phyloP scores from a whole-genome alignment of 805 yeast genomes.

The Lachancea mirantina region DNA sequence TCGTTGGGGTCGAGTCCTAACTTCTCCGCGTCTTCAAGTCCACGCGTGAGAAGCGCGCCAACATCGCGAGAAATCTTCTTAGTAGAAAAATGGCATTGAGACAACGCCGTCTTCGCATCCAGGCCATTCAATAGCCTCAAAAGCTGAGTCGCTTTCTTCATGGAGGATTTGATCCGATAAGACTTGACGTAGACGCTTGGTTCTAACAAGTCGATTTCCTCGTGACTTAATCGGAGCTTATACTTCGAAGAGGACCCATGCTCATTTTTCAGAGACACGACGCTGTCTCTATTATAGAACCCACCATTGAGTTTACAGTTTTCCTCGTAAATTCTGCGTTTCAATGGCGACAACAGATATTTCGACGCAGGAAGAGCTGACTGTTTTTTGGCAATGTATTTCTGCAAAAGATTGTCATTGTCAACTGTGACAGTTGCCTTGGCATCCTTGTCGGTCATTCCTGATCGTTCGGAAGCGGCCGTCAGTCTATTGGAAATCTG shows the following conservation, averaged over 20 bases:
- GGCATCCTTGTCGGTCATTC: conserved; percentile 17
- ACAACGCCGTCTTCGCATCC: conserved; percentile 71
- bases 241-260: conserved; percentile 38
- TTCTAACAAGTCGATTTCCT: conserved; percentile 73
- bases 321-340: conserved; percentile 52
- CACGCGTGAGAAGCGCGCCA: conserved; percentile 65
- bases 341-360: conserved; percentile 59
- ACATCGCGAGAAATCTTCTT: conserved; percentile 76
- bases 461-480: conserved; percentile 12
- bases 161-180: conserved; percentile 75
- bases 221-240: conserved; percentile 48
- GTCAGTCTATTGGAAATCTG: conserved; percentile 21
- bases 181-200: conserved; percentile 82
- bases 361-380: conserved; percentile 47
- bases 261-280: conserved; percentile 32
- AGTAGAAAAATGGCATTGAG: conserved; percentile 83
- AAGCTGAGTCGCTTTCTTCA: conserved; percentile 79
- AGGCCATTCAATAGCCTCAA: conserved; percentile 68
- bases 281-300: conserved; percentile 58
- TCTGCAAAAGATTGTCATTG: conserved; percentile 37
- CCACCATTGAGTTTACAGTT: conserved; percentile 58
- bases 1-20: conserved; percentile 53
- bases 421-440: conserved; percentile 27
- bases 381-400: conserved; percentile 41
- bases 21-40: conserved; percentile 58